Evolutionary conservation across 2,329 filamentous ascomycete species (phyloP).

Genomic region (Venturia oleaginea): DNA sequence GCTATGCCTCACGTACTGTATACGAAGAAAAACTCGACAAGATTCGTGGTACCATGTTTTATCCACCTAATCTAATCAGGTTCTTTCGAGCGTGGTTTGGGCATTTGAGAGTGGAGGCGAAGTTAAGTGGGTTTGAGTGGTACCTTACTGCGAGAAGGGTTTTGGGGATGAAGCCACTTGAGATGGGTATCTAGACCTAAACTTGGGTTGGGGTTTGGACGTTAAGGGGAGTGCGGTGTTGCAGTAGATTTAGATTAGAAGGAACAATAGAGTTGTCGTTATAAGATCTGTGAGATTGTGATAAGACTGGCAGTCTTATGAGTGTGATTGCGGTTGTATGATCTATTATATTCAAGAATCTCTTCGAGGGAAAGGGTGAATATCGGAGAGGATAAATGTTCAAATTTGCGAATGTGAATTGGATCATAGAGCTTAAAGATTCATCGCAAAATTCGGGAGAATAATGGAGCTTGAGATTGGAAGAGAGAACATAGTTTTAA

Average conservation of each 20-base stretch:
- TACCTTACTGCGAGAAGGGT: slow-evolving; percentile 43
- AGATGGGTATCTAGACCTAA: background rate
- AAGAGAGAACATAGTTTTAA: too few species aligned
- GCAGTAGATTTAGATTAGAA: background rate
- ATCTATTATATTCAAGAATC: too few species aligned
- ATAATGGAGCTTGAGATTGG: too few species aligned
- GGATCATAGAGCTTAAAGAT: too few species aligned
- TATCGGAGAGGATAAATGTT: too few species aligned
- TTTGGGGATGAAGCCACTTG: slow-evolving; percentile 33
- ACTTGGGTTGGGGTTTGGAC: too few species aligned
- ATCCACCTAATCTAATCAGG: slow-evolving; percentile 41
- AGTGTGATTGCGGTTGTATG: too few species aligned
- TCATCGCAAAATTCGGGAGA: too few species aligned
- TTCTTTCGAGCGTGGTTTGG: slow-evolving; percentile 44
- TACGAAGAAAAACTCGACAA: slow-evolving; percentile 52
- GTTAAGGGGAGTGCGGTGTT: background rate
- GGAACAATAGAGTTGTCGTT: background rate
- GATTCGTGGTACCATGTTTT: slow-evolving; percentile 41
- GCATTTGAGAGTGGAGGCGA: slow-evolving; percentile 48
- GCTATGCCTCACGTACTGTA: slow-evolving; percentile 53
- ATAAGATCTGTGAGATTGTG: too few species aligned
- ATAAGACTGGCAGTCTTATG: too few species aligned
- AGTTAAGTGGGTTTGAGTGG: slow-evolving; percentile 49
- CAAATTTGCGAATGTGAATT: too few species aligned
- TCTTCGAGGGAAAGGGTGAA: too few species aligned